A percentile compares a stretch with the other conserved stretches of the same genome.
Evolutionary conservation across 2,329 filamentous ascomycete species (phyloP).

Genomic region (Neodidymelliopsis sp.): DNA sequence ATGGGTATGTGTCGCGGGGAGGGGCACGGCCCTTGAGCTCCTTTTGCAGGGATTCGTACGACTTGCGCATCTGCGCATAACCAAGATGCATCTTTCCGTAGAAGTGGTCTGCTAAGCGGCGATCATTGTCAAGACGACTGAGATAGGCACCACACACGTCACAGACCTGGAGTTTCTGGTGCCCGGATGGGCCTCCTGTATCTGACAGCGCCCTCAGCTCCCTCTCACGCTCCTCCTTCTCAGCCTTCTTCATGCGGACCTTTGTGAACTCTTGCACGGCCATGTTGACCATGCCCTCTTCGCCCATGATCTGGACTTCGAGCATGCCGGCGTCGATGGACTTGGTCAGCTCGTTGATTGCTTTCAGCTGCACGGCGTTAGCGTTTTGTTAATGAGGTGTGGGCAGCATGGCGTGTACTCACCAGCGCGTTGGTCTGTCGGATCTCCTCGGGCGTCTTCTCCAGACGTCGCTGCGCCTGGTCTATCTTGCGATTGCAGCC

Average conservation of each 20-base stretch:
- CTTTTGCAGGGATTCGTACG: constrained; percentile 83
- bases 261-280: constrained; percentile 90
- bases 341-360: constrained; percentile 80
- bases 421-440: constrained; percentile 88
- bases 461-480: constrained; percentile 82
- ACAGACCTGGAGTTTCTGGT: constrained; percentile 98
- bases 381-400: constrained; percentile 28
- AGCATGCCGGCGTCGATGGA: constrained; percentile 83
- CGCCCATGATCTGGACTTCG: constrained; percentile 85
- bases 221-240: constrained; percentile 83
- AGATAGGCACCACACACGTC: constrained; percentile 98
- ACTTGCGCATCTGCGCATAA: constrained; percentile 97
- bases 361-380: constrained; percentile 67
- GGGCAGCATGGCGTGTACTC: constrained; percentile 25
- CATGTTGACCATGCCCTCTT: constrained; percentile 79
- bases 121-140: constrained; percentile 90
- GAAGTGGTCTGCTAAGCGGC: constrained; percentile 93
- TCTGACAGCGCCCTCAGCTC: constrained; percentile 91
- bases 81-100: constrained; percentile 99
- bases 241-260: constrained; percentile 78
- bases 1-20: constrained; percentile 54
- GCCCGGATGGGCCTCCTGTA: constrained; percentile 89
- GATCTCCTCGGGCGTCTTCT: constrained; percentile 98
- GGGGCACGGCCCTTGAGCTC: constrained; percentile 79
- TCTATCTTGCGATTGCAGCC: constrained; percentile 97